Base-by-base conservation (phyloP, 768 basidiomycete species). In the Punctularia strigosozonata region DNA sequence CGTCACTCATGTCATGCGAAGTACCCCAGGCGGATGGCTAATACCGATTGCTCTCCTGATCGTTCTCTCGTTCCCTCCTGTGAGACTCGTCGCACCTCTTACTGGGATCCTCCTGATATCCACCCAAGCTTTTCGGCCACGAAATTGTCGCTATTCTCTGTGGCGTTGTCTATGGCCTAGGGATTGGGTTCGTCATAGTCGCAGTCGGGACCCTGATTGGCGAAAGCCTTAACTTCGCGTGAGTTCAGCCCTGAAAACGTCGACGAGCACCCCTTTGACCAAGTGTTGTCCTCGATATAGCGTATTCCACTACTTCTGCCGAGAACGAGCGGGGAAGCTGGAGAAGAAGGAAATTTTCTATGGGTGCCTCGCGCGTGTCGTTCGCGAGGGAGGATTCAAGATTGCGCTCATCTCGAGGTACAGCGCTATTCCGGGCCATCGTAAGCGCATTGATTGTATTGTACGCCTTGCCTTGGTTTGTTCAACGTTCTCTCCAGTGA, bases 91-190 rank as follows among this genome's bases (percentile, higher is more conserved):
- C 32, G 4, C 23, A 17, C 12, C 14, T 19, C 17, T 17, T 40
- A 13, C 2, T 15, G 23, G 18, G 25, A 21, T 4, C 22, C 14
- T 21, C 7, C 22, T 10, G n/a, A 26, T 48, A 32, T 40, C 4
- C 45, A 3, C 48, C n/a, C 15, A 35, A 85, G 72, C 72, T 94
- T 14, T 91, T 91, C 50, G 91, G 91, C 4, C 90, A 94, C 45
- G 91, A 94, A 66, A 84, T 94, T 40, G 67, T 94, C 28, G 85
- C 86, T 18, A 71, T 92, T 25, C 65, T 94, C 5, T 89, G 87
- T 49, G 91, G 91, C 14, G 57, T 94, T 24, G 85, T 94, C 2
- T 95, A 88, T 87, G 89, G 87, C 2, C 63, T 91, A 2, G 80
- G 91, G 69, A 51, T 69, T 18, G 91, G 90, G 3, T 94, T 94